phyloP scores from a whole-genome alignment of 2,329 filamentous ascomycete species.

The Passalora sequoiae region DNA sequence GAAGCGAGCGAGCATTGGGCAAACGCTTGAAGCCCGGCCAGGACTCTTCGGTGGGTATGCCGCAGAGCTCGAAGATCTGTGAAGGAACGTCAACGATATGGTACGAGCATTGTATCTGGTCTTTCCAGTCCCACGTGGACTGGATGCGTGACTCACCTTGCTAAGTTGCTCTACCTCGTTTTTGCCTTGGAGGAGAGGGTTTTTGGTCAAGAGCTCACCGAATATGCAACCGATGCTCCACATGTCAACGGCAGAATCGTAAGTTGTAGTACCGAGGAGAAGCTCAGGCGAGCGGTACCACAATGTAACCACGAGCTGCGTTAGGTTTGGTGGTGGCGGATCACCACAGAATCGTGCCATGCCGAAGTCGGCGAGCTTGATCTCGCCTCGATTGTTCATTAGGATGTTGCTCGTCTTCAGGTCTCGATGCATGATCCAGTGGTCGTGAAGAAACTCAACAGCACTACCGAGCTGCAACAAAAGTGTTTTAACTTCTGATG shows the following conservation, averaged over 20 bases:
- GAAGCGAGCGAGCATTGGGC: conserved; percentile 76
- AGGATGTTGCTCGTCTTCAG: conserved; percentile 91
- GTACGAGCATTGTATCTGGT: conserved; percentile 18
- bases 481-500: conserved; percentile 87
- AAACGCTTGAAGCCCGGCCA: conserved; percentile 87
- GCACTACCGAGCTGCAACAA: conserved; percentile 76
- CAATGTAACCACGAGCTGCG: conserved; percentile 88
- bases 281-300: conserved; percentile 96
- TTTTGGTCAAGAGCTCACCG: conserved; percentile 77
- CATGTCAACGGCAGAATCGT: conserved; percentile 77
- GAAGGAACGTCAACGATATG: conserved; percentile 18
- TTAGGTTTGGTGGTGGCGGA: conserved; percentile 68
- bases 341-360: conserved; percentile 89
- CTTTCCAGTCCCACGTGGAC: conserved; percentile 26
- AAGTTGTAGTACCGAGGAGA: conserved; percentile 71
- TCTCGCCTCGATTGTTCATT: conserved; percentile 86
- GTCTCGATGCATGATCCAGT: conserved; percentile 86
- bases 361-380: conserved; percentile 96
- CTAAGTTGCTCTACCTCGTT: conserved; percentile 90
- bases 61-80: conserved; percentile 80
- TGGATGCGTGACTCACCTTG: conserved; percentile 44
- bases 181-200: conserved; percentile 77
- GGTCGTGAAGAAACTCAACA: conserved; percentile 76
- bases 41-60: conserved; percentile 71
- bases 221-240: conserved; percentile 98